phyloP scores from a whole-genome alignment of 2,329 filamentous ascomycete species.

The Colletotrichum siamense region DNA sequence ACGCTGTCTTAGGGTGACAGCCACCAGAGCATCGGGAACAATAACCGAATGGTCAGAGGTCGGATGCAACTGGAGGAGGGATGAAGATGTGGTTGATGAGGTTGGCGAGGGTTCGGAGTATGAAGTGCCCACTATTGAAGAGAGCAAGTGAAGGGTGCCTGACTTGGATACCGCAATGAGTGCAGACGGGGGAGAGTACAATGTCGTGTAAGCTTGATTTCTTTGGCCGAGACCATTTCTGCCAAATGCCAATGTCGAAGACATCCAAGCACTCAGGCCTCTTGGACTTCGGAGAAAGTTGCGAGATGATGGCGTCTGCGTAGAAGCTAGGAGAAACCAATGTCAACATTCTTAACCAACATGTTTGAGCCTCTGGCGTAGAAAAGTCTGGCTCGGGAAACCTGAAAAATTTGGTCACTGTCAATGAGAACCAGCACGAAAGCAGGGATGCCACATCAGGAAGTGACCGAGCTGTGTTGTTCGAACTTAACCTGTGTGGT shows the following conservation, averaged over 20 bases:
- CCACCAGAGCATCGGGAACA: no score
- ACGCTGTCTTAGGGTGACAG: no score
- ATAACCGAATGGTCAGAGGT: no score
- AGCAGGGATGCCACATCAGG: background rate
- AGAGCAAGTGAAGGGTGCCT: no score
- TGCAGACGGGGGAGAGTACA: no score
- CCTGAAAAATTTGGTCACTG: background rate
- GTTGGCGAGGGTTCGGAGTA: no score
- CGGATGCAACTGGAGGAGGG: no score
- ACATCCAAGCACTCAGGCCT: background rate
- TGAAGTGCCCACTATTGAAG: no score
- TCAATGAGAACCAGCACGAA: background rate
- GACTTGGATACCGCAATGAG: no score
- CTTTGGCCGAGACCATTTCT: no score
- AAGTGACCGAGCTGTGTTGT: background rate
- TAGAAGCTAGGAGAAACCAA: background rate
- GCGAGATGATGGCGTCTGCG: fast-evolving
- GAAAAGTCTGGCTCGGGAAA: fast-evolving
- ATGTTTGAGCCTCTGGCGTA: background rate
- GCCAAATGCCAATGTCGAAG: background rate
- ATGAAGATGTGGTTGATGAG: no score
- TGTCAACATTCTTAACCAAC: background rate
- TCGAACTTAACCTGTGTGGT: background rate
- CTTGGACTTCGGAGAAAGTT: background rate
- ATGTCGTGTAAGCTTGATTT: no score